A percentile compares a stretch with the other conserved stretches of the same genome.
phyloP scores from a whole-genome alignment of 345 rosid genomes.

The Populus pruinosa region DNA sequence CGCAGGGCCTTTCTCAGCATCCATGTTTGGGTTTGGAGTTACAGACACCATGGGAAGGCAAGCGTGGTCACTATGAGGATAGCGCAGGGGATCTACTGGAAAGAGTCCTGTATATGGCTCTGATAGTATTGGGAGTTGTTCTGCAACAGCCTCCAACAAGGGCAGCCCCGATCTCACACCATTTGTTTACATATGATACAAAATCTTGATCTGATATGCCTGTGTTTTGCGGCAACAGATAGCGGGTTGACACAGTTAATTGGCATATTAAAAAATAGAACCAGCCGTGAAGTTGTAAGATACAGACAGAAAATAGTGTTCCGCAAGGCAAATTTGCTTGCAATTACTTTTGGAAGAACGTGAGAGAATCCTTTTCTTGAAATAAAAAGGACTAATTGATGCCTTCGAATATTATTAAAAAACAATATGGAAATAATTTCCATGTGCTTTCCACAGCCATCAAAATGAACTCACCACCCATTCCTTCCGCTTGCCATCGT shows the following conservation, averaged over 20 bases:
- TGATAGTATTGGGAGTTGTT: slow-evolving; percentile 65
- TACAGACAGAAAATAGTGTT: not conserved
- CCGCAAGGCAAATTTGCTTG: not conserved
- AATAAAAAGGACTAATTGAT: not conserved
- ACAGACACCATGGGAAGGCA: too few relatives aligned
- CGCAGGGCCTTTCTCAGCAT: not conserved
- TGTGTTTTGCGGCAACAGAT: slow-evolving; percentile 54
- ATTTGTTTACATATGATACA: slow-evolving; percentile 59
- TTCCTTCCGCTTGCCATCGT: slow-evolving; percentile 56
- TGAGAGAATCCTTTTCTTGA: not conserved
- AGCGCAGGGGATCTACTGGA: slow-evolving; percentile 27
- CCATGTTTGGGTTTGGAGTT: not conserved
- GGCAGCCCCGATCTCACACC: slow-evolving; percentile 68
- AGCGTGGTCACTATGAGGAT: not conserved
- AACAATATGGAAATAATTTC: not conserved
- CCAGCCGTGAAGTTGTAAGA: not conserved
- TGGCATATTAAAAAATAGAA: too few relatives aligned
- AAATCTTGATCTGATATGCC: slow-evolving; percentile 71
- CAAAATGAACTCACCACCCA: slow-evolving; percentile 65
- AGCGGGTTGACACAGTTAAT: not conserved
- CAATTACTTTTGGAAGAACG: not conserved
- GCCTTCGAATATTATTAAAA: not conserved
- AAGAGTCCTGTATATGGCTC: slow-evolving; percentile 49
- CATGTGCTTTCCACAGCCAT: not conserved
- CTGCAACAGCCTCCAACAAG: slow-evolving; percentile 54